phyloP scores from a whole-genome alignment of 169 alveolate species.

The Cryptosporidium parvum region DNA sequence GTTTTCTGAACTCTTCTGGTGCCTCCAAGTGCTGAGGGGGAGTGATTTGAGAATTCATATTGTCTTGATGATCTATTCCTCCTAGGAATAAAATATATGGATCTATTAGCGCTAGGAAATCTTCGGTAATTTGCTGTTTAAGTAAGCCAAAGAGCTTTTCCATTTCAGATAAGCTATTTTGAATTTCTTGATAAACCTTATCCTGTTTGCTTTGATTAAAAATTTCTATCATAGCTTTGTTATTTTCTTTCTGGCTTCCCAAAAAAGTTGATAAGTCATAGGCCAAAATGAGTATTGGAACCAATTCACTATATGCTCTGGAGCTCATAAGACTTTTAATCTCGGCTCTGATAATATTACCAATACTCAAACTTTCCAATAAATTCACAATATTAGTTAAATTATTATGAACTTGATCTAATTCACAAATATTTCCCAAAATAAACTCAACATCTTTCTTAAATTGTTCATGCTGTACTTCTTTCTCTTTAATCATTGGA shows the following conservation, averaged over 20 bases:
- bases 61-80: slow-evolving; percentile 13
- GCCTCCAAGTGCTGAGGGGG: slow-evolving; percentile 56
- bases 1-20: slow-evolving; percentile 47
- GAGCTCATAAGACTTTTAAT: not conserved
- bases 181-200: slow-evolving; percentile 1
- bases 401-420: slow-evolving; percentile 30
- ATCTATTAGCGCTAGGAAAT: slow-evolving; percentile 42
- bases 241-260: not conserved
- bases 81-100: slow-evolving; percentile 49
- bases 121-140: slow-evolving; percentile 59
- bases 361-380: not conserved
- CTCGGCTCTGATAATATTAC: not conserved
- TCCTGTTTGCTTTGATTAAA: not conserved
- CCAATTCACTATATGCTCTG: slow-evolving; percentile 30
- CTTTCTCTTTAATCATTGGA: slow-evolving; percentile 20
- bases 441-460: slow-evolving; percentile 17
- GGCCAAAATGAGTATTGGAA: slow-evolving; percentile 6
- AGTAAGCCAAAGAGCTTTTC: not conserved
- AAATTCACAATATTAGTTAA: slow-evolving; percentile 6
- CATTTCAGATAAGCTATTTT: not conserved
- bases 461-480: not conserved
- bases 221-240: not conserved
- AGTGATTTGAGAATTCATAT: slow-evolving; percentile 1
- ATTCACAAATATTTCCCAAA: not conserved
- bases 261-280: not conserved